Evolutionary conservation across 306 rosid genomes (phyloP).

Genomic region (Delonix regia): DNA sequence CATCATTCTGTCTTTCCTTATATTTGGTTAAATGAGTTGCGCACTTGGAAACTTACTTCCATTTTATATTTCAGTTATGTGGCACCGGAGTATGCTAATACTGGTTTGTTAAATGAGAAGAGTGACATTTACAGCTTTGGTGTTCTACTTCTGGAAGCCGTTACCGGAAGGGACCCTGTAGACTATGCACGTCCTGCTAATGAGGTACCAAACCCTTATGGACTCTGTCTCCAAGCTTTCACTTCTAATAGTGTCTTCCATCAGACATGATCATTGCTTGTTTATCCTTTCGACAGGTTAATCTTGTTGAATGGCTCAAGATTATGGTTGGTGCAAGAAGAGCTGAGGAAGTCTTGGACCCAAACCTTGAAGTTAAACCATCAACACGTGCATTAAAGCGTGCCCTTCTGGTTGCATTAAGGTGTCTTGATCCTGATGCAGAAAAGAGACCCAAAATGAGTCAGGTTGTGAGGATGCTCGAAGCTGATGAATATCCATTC

Average conservation of each 20-base stretch:
- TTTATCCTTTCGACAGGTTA: conserved; percentile 56
- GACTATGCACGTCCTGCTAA: conserved; percentile 81
- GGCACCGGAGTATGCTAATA: conserved; percentile 96
- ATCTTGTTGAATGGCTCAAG: conserved; percentile 84
- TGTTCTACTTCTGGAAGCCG: conserved; percentile 82
- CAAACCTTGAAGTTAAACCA: conserved; percentile 66
- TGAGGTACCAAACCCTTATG: conserved; percentile 56
- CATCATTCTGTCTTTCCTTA: neutral
- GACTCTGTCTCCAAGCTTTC: conserved; percentile 7
- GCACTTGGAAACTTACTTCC: conserved; percentile 29
- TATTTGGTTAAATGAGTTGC: neutral
- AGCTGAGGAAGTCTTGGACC: conserved; percentile 73
- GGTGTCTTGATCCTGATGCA: conserved; percentile 75
- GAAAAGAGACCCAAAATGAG: conserved; percentile 82
- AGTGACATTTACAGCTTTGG: conserved; percentile 97
- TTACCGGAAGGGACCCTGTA: conserved; percentile 97
- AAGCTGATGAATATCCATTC: conserved; percentile 73
- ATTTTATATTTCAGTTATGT: conserved; percentile 72
- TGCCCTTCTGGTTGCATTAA: conserved; percentile 65
- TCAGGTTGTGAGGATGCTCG: conserved; percentile 78
- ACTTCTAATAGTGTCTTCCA: neutral
- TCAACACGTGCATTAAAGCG: conserved; percentile 64
- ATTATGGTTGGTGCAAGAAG: conserved; percentile 79
- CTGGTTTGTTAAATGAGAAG: conserved; percentile 92
- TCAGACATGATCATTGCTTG: neutral